These are phyloP conservation scores for Russula griseocarnosa DNA, from an alignment of 768 basidiomycete species.

Conservation along the genomic window DNA sequence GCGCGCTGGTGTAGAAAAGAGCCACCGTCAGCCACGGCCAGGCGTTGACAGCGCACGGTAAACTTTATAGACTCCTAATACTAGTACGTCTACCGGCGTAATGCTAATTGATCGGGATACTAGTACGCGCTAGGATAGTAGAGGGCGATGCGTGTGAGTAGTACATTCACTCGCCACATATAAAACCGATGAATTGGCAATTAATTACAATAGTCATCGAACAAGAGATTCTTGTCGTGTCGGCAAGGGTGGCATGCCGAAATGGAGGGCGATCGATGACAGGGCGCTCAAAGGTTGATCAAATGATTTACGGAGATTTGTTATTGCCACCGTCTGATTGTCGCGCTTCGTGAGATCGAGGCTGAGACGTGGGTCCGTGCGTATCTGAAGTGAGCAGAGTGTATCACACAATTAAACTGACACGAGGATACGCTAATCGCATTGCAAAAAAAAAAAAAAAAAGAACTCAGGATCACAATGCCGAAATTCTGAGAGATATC, in stretches of 20 bases:
- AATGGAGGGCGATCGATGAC: background rate
- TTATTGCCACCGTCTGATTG: background rate
- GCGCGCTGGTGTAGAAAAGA: background rate
- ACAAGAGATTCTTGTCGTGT: no score
- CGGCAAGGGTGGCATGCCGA: no score
- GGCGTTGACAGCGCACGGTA: constrained; percentile 1
- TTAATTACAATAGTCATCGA: background rate
- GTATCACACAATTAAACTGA: background rate
- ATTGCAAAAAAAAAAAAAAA: background rate
- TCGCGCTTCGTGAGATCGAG: background rate
- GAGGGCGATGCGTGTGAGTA: background rate
- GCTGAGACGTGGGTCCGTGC: background rate
- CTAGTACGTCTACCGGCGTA: background rate
- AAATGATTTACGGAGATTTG: constrained; percentile 2
- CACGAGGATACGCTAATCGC: background rate
- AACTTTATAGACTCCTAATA: background rate
- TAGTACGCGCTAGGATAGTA: background rate
- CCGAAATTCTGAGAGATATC: background rate
- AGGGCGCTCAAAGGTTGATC: constrained; percentile 4
- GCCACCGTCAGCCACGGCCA: background rate
- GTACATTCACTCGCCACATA: background rate
- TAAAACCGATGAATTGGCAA: constrained; percentile 2
- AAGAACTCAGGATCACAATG: background rate
- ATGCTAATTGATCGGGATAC: background rate
- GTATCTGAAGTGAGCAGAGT: background rate